Conservation (phyloP, 1,284 basidiomycete genomes). For the Moesziomyces antarcticus region DNA sequence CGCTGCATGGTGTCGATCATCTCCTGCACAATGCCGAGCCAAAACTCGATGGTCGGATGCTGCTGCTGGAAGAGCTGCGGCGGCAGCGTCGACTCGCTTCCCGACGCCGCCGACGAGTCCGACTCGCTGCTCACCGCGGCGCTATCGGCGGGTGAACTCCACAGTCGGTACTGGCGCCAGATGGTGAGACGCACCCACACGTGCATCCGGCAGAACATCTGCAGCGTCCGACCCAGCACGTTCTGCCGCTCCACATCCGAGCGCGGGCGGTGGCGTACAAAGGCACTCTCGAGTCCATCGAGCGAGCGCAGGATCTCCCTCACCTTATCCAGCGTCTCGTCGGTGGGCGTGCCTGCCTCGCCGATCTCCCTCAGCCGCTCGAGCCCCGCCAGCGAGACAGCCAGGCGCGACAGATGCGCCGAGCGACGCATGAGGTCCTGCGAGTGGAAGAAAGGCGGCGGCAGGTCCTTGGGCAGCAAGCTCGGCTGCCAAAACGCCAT, state of each 20-base stretch:
- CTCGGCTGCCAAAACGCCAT: slow-evolving; percentile 53
- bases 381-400: slow-evolving; percentile 23
- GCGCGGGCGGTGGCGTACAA: slow-evolving; percentile 37
- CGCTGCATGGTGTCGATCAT: slow-evolving; percentile 24
- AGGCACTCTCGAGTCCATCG: slow-evolving; percentile 32
- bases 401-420: slow-evolving; percentile 30
- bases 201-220: slow-evolving; percentile 51
- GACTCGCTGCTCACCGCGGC: neutral
- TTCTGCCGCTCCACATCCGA: slow-evolving; percentile 29
- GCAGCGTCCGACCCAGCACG: slow-evolving; percentile 39
- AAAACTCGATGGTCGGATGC: slow-evolving; percentile 45
- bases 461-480: slow-evolving; percentile 31
- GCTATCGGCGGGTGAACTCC: slow-evolving; percentile 4
- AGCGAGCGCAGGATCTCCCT: slow-evolving; percentile 13
- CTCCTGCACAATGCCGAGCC: slow-evolving; percentile 29
- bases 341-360: slow-evolving; percentile 4
- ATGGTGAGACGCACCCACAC: slow-evolving; percentile 47
- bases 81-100: neutral
- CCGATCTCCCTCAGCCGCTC: slow-evolving; percentile 24
- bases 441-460: slow-evolving; percentile 47
- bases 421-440: slow-evolving; percentile 47
- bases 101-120: neutral
- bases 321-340: slow-evolving; percentile 24
- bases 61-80: slow-evolving; percentile 14
- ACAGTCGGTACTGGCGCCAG: slow-evolving; percentile 47